Evolutionary conservation across 768 basidiomycete species (phyloP).

Genomic region (Tylopilus vinaceipallidus): DNA sequence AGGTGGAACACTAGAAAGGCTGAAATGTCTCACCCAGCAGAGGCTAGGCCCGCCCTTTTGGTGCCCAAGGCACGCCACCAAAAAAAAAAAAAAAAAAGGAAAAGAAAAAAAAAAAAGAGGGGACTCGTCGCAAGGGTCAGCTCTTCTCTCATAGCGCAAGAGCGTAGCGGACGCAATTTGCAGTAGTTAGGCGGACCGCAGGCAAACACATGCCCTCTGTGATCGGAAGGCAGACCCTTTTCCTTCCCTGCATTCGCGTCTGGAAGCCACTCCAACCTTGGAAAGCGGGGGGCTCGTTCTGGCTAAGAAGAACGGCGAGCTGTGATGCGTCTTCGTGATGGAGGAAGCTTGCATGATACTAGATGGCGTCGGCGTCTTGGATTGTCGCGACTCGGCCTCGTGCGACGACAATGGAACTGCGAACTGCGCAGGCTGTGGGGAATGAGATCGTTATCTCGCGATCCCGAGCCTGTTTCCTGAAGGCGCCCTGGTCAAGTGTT

Average conservation of each 20-base stretch:
- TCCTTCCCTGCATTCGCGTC: conserved; percentile 21
- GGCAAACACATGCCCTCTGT: conserved; percentile 27
- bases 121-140: conserved; percentile 1
- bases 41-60: conserved; percentile 10
- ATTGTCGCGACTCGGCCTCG: conserved; percentile 20
- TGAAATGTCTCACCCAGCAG: neutral
- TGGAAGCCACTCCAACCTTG: conserved; percentile 17
- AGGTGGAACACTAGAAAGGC: conserved; percentile 2
- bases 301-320: conserved; percentile 15
- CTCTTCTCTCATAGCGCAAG: conserved; percentile 21
- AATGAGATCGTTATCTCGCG: conserved; percentile 32
- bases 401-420: conserved; percentile 12
- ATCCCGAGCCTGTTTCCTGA: conserved; percentile 20
- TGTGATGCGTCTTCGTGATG: conserved; percentile 24
- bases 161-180: conserved; percentile 27
- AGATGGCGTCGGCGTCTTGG: conserved; percentile 19
- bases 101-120: conserved; percentile 14
- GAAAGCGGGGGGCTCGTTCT: conserved; percentile 12
- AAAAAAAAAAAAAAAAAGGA: neutral
- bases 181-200: conserved; percentile 26
- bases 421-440: neutral
- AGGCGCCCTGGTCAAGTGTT: conserved; percentile 16
- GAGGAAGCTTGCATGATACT: conserved; percentile 1
- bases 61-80: conserved; percentile 22
- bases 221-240: conserved; percentile 23